Base-by-base conservation (phyloP, 2,329 filamentous ascomycete species). In the Orbilia javanica region DNA sequence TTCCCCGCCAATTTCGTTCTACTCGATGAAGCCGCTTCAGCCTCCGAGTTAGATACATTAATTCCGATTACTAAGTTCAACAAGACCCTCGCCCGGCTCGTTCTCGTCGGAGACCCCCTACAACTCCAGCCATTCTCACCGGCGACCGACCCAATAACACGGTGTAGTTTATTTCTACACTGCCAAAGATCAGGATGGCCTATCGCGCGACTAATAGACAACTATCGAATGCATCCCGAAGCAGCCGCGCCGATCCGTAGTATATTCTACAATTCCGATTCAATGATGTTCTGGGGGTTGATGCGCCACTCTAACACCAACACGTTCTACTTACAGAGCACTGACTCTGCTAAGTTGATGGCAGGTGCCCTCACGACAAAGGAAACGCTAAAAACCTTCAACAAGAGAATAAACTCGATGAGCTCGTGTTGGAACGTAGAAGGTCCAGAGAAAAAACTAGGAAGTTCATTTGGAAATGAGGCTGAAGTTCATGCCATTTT, bases 41-140 rank as follows among this genome's bases (percentile, higher is more conserved):
- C 60, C 0, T 64, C 60, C 4, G 60, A 64, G 13, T n/a, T 64
- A 15, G 60, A 64, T 31, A 48, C 20, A 8, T n/a, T 64, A 18
- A 64, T 64, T 11, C 60, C 36, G 1, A 11, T 18, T 1, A 29
- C 22, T 10, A 29, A 18, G 27, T 64, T 64, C 22, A 20, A 11
- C 5, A 29, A 31, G 13, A 64, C 13, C 18, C 36, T 64, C 36
- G 31, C 27, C 7, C 29, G 64, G 20, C 31, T n/a, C 29, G 20
- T 67, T 15, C 4, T 67, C 1, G 15, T 13, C 11, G 64, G 64
- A 15, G 64, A 67, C 18, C 3, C 64, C 0, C 42, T 53, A 34
- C 64, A 67, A 27, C 18, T 67, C 5, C 64, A 55, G 18, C 64
- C 64, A 2, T 67, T 42, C 18, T 67, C 64, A 3, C 44, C 63